Evolutionary conservation across 2,329 filamentous ascomycete genomes (phyloP).

Genomic region (Ceratocystis cubensis): DNA sequence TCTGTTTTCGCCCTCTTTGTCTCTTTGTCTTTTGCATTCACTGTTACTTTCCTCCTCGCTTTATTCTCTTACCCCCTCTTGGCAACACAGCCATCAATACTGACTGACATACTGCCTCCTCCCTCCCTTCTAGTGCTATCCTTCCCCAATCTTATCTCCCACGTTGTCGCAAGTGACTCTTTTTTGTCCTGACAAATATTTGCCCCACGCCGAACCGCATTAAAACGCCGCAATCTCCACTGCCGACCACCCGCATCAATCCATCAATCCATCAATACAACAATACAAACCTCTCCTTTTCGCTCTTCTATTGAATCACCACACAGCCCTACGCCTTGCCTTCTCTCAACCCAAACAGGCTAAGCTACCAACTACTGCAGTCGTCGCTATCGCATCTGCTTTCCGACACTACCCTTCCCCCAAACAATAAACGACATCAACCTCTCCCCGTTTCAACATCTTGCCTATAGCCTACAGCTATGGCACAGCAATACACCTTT

Average conservation of each 20-base stretch:
- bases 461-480: background rate
- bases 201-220: constrained; percentile 3
- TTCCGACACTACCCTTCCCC: background rate
- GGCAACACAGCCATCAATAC: background rate
- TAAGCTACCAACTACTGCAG: background rate
- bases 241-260: background rate
- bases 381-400: background rate
- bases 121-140: background rate
- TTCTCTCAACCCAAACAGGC: background rate
- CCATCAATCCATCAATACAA: background rate
- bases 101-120: background rate
- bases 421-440: background rate
- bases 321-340: background rate
- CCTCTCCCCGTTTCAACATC: background rate
- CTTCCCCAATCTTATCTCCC: background rate
- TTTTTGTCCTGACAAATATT: constrained; percentile 9
- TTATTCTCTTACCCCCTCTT: background rate
- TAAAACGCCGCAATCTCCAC: constrained; percentile 7
- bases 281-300: background rate
- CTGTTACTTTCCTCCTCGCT: background rate
- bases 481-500: constrained; percentile 20
- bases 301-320: background rate
- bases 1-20: background rate
- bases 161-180: background rate
- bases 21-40: background rate